Base-by-base conservation (phyloP, 805 yeast species). In the Candida gorgasii region DNA sequence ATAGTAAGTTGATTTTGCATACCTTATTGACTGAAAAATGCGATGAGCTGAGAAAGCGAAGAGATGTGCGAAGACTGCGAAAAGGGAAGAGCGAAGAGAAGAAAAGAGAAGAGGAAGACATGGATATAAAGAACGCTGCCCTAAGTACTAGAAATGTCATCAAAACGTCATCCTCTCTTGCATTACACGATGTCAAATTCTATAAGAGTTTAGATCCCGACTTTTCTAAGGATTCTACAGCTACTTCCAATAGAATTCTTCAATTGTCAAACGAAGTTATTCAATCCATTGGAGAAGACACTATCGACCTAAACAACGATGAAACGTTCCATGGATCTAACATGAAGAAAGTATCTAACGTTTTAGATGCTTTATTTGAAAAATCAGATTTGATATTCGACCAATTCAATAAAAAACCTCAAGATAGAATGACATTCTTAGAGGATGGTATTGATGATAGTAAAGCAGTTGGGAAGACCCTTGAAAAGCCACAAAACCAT, bases 181-280 rank as follows among this genome's bases (percentile, higher is more conserved):
- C 86, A 2, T 79, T 88, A 0, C 86, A 86, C 43, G 98, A 92
- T 66, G 74, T 89, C n/a, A 78, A 75, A 22, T 93, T 90, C 55
- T 79, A 81, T 60, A 69, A 73, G 35, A 79, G 86, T 36, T 56
- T 88, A 9, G 92, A 87, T 53, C 53, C 66, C 3, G 55, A 59
- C 1, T 55, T 82, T 11, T 62, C 72, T 7, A 48, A 55, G 0
- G 56, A 11, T 58, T 82, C 36, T 69, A 69, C 8, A 49, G 12
- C 34, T 9, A 22, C 48, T 18, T 45, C 53, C 3, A 24, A 32
- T 5, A 60, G 67, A 15, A 43, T 85, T 5, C 55, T 79, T 18
- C 61, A 58, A 1, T 47, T 79, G 38, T 68, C 82, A 36, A 79
- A 80, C 50, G 61, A 60, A 7, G 46, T 83, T 20, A 55, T 79